A percentile compares a stretch with the other conserved stretches of the same genome.
These are phyloP conservation scores for Coelastrella sp. DNA, from an alignment of 139 green algal genomes.

Conservation along the genomic window DNA sequence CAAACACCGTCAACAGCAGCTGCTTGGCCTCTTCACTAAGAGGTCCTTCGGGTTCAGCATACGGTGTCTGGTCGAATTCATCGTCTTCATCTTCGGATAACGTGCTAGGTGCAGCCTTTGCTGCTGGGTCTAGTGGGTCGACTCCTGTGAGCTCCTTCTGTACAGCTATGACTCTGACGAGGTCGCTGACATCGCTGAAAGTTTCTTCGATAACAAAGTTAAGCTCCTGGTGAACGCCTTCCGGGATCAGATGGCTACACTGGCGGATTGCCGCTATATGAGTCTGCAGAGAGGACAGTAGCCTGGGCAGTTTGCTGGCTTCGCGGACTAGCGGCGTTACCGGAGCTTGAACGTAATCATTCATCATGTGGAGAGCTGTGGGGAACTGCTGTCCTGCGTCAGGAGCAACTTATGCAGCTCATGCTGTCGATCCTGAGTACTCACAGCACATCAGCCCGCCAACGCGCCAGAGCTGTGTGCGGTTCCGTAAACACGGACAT, in stretches of 20 bases:
- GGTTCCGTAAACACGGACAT: neutral
- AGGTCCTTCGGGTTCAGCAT: neutral
- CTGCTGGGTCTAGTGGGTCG: neutral
- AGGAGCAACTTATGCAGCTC: too few species aligned
- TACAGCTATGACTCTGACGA: neutral
- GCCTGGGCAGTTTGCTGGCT: neutral
- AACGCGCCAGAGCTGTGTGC: too few species aligned
- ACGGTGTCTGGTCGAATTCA: neutral
- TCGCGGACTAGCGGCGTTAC: neutral
- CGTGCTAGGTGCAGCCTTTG: neutral
- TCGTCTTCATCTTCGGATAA: neutral
- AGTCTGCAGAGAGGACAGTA: neutral
- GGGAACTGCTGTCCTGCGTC: too few species aligned
- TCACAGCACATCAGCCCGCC: too few species aligned
- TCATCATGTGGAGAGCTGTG: too few species aligned
- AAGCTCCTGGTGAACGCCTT: neutral
- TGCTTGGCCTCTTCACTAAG: neutral
- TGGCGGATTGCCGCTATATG: neutral
- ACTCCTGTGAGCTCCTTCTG: slow-evolving; percentile 15
- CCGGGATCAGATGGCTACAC: neutral
- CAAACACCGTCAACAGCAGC: slow-evolving; percentile 22
- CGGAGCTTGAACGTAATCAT: neutral
- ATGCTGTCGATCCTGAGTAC: too few species aligned
- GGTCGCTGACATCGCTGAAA: neutral
- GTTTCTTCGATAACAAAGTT: neutral